A percentile compares a stretch with the other conserved stretches of the same genome.
These are phyloP conservation scores for Sphaerulina musiva DNA, from an alignment of 2,329 filamentous ascomycete species.

Conservation along the genomic window DNA sequence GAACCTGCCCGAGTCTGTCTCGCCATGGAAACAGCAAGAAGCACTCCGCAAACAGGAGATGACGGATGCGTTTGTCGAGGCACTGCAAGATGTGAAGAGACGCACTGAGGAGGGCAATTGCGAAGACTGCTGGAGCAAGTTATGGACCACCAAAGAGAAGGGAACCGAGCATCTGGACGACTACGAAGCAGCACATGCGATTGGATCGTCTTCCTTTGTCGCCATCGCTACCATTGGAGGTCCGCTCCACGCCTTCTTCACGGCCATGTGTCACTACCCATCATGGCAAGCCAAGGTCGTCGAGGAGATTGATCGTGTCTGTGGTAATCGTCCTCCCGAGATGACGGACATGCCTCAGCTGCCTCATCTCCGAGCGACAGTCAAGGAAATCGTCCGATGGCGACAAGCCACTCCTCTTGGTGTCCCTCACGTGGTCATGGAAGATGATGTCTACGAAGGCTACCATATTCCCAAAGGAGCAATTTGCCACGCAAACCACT, in stretches of 20 bases:
- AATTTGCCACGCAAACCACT: constrained; percentile 33
- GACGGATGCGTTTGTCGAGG: constrained; percentile 32
- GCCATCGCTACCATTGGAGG: constrained; percentile 33
- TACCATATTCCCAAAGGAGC: constrained; percentile 36
- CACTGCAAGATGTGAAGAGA: constrained; percentile 29
- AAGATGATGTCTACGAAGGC: constrained; percentile 36
- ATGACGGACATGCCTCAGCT: constrained; percentile 31
- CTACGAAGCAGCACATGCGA: constrained; percentile 33
- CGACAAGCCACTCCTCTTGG: constrained; percentile 37
- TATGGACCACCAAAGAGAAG: constrained; percentile 32
- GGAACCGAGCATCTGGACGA: constrained; percentile 28
- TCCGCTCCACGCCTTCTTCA: constrained; percentile 33
- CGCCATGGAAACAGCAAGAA: constrained; percentile 30
- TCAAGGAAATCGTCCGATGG: constrained; percentile 35
- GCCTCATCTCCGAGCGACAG: constrained; percentile 31
- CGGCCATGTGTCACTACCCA: constrained; percentile 32
- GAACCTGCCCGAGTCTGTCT: constrained; percentile 29
- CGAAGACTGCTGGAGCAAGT: constrained; percentile 30
- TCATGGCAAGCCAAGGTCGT: constrained; percentile 29
- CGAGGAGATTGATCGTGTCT: constrained; percentile 32
- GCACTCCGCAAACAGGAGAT: constrained; percentile 27
- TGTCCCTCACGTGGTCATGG: constrained; percentile 33
- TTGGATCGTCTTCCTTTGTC: constrained; percentile 33
- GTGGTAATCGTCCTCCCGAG: constrained; percentile 29
- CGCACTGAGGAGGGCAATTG: constrained; percentile 23